Evolutionary conservation across 306 rosid genomes (phyloP), one percentile per base, ranked within the genome.

Genomic region (Elaeagnus macrophylla): DNA sequence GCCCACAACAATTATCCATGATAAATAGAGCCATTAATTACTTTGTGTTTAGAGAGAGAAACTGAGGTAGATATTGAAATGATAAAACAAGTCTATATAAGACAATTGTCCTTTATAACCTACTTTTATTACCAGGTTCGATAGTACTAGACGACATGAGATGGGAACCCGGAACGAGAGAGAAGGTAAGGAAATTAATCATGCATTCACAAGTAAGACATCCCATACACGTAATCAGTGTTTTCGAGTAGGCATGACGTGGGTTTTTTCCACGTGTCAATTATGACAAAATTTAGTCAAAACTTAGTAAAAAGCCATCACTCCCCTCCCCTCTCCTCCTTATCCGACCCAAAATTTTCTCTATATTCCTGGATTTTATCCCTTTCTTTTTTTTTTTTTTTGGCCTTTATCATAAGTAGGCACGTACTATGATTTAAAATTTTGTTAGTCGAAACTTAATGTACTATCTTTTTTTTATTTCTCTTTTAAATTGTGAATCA

Each of bases 221-320:
- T 79, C 41, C 37, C 57, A 45, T 70, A 62, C 95, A 79, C 80
- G 86, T 86, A 74, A 76, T 37, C 65, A 42, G 62, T n/a, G 1
- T 14, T 16, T 60, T 55, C 42, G 43, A 51, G 52, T 60, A 72
- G 69, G 75, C 81, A 73, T 80, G 72, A 64, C 38, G 67, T 74
- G 61, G 51, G 64, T 56, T n/a, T 40, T 0, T 62, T 57, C 76
- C 88, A 83, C 63, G 75, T 68, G 82, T 73, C 48, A 25, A 25
- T 25, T 25, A 25, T 25, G 32, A 25, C 4, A 5, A 25, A 25
- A 25, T 25, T 25, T 25, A 13, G 39, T 12, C n/a, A 19, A 14
- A 38, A 14, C 12, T 36, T 6, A 13, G 39, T 12, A 39, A 38
- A 20, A 18, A 9, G 53, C 10, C 8, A 2, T 3, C 4, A 25